Base-by-base conservation (phyloP, 164 flowering plant species). In the Kalanchoe fedtschenkoi region DNA sequence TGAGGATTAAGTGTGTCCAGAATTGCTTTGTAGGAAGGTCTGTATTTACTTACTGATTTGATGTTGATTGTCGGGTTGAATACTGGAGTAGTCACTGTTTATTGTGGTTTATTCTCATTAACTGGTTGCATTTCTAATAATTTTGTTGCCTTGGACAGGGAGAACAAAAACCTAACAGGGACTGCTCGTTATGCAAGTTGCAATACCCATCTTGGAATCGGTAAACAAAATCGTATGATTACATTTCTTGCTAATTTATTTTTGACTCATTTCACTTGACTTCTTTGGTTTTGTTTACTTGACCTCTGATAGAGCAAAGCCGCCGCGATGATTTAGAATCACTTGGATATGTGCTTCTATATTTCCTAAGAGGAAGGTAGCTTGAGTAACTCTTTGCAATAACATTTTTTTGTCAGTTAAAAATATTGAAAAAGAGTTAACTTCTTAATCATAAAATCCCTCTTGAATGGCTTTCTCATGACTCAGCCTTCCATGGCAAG, bases 141-240 rank as follows among this genome's bases (percentile, higher is more conserved):
- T 14, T 22, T 64, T 0, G 38, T 62, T 15, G 11, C 26, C 37
- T 44, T 41, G 8, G 66, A 8, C 76, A 95, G 99, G 77, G 99
- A 95, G 77, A 88, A 95, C 72, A 95, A 95, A 57, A 95, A 87
- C 63, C 76, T 95, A 53, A 95, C 99, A 0, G 99, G 97, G 43
- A 95, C 99, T 72, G 99, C 99, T 55, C 91, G 99, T 9, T 95
- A 91, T 76, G 99, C 97, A 46, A 95, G 99, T 77, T 91, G 97
- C 80, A 95, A 95, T 73, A 95, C 99, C 70, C 99, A 95, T 81
- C 87, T 88, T 59, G 99, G 99, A 60, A 91, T 95, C 66, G 99
- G 99, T 95, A 77, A 71, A 83, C 9, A 42, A 42, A 37, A 21
- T 22, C 5, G 56, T 39, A 34, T 61, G 14, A 6, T 15, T 41